Conservation (phyloP, 1,284 basidiomycete species). For the Anthracocystis panici-leucophaei region DNA sequence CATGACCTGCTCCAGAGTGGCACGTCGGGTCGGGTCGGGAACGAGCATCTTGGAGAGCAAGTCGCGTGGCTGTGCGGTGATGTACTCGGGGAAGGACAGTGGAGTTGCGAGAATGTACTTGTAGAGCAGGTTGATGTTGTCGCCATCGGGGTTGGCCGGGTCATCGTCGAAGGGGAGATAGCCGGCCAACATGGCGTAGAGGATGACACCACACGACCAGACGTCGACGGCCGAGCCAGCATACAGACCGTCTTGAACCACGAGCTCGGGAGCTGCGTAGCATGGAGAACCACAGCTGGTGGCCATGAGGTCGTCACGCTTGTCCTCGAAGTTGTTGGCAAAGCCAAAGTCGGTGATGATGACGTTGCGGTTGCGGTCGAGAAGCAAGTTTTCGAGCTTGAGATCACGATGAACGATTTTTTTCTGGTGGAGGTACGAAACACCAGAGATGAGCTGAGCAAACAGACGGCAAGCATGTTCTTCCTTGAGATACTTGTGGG, state of each 20-base stretch:
- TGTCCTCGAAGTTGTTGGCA: slow-evolving; percentile 89
- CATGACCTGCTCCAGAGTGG: slow-evolving; percentile 66
- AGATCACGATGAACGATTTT: slow-evolving; percentile 99
- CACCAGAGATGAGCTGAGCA: slow-evolving; percentile 97
- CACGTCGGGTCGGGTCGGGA: slow-evolving; percentile 64
- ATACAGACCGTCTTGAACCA: slow-evolving; percentile 96
- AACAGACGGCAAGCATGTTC: slow-evolving; percentile 95
- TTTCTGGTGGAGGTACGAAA: slow-evolving; percentile 98
- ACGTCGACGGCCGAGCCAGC: slow-evolving; percentile 99
- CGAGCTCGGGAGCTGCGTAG: slow-evolving; percentile 98
- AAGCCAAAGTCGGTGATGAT: slow-evolving; percentile 99
- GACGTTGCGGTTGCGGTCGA: slow-evolving; percentile 96
- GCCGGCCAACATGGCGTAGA: slow-evolving; percentile 98
- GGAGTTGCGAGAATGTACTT: slow-evolving; percentile 86
- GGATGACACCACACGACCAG: slow-evolving; percentile 98
- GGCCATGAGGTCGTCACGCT: slow-evolving; percentile 93
- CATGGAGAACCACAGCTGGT: slow-evolving; percentile 97
- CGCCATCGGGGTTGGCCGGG: slow-evolving; percentile 96
- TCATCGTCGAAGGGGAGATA: slow-evolving; percentile 99
- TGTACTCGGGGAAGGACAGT: slow-evolving; percentile 68
- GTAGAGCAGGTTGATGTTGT: slow-evolving; percentile 99
- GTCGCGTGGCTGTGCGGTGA: slow-evolving; percentile 66
- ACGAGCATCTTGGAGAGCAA: slow-evolving; percentile 67
- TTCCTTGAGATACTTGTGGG: slow-evolving; percentile 95
- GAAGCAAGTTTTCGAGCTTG: slow-evolving; percentile 96